These are phyloP conservation scores for Clarireedia paspali DNA, from an alignment of 2,329 filamentous ascomycete genomes.

Conservation along the genomic window DNA sequence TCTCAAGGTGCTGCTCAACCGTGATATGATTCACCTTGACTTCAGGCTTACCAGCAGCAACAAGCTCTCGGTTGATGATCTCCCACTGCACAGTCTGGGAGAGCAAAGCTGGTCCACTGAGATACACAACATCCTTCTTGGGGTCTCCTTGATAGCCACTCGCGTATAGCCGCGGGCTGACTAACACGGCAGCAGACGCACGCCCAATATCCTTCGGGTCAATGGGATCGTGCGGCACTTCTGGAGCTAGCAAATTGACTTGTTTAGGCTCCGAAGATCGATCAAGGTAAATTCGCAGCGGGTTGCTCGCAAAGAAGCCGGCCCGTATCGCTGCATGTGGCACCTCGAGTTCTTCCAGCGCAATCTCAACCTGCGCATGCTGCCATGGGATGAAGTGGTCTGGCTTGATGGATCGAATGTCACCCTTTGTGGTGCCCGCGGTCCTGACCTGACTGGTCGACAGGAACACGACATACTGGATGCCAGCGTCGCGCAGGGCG, in stretches of 20 bases:
- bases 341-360: constrained; percentile 31
- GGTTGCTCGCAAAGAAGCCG: constrained; percentile 38
- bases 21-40: background rate
- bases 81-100: background rate
- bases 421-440: constrained; percentile 10
- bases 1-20: background rate
- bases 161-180: background rate
- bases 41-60: background rate
- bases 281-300: constrained; percentile 27
- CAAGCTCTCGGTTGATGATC: background rate
- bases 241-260: constrained; percentile 28
- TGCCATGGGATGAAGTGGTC: constrained; percentile 31
- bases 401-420: constrained; percentile 23
- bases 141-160: background rate
- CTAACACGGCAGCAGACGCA: constrained; percentile 29
- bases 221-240: constrained; percentile 33
- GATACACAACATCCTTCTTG: background rate
- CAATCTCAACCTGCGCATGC: constrained; percentile 39
- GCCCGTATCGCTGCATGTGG: constrained; percentile 36
- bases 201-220: constrained; percentile 38
- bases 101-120: background rate
- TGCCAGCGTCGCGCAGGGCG: constrained; percentile 38
- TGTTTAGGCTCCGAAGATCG: constrained; percentile 18
- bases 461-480: constrained; percentile 40
- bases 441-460: constrained; percentile 32